Conservation (phyloP, 106 monocot species). For the Vanilla planifolia region DNA sequence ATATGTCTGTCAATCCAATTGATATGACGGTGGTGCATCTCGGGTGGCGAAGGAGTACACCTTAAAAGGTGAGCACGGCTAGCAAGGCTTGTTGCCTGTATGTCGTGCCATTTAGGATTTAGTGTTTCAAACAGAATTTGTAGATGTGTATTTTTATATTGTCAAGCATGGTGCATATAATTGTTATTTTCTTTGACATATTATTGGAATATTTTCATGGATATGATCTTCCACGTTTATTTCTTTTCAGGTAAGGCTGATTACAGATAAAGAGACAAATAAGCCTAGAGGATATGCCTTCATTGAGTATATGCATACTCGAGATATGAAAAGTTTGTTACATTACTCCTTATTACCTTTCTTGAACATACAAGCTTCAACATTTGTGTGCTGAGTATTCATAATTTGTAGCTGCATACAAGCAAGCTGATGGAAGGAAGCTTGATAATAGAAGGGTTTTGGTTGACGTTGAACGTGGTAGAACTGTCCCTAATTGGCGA, state of each 20-base stretch:
- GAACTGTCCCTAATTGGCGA: slow-evolving; percentile 95
- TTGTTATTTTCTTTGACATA: too few relatives aligned
- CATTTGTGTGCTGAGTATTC: background rate
- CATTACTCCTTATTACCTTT: background rate
- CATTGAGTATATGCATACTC: slow-evolving; percentile 85
- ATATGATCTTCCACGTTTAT: slow-evolving; percentile 13
- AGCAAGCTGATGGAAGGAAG: slow-evolving; percentile 99
- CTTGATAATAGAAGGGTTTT: slow-evolving; percentile 78
- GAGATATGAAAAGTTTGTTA: slow-evolving; percentile 95
- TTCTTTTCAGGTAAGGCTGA: slow-evolving; percentile 60
- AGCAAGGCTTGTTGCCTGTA: slow-evolving; percentile 87
- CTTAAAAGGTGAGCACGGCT: slow-evolving; percentile 98
- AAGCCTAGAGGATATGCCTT: slow-evolving; percentile 98
- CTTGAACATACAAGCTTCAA: background rate
- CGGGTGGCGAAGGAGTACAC: slow-evolving; percentile 64
- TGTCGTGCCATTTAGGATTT: slow-evolving; percentile 88
- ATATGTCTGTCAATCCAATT: slow-evolving; percentile 62
- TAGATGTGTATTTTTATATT: slow-evolving; percentile 3
- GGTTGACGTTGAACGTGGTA: slow-evolving; percentile 97
- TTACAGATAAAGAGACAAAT: slow-evolving; percentile 76
- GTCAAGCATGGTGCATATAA: background rate
- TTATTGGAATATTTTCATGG: background rate
- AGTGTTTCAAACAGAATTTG: slow-evolving; percentile 10
- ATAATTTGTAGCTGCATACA: slow-evolving; percentile 72
- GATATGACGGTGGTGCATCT: slow-evolving; percentile 75